Evolutionary conservation across 2,329 filamentous ascomycete genomes (phyloP).

Genomic region (Ophiostoma australiae): DNA sequence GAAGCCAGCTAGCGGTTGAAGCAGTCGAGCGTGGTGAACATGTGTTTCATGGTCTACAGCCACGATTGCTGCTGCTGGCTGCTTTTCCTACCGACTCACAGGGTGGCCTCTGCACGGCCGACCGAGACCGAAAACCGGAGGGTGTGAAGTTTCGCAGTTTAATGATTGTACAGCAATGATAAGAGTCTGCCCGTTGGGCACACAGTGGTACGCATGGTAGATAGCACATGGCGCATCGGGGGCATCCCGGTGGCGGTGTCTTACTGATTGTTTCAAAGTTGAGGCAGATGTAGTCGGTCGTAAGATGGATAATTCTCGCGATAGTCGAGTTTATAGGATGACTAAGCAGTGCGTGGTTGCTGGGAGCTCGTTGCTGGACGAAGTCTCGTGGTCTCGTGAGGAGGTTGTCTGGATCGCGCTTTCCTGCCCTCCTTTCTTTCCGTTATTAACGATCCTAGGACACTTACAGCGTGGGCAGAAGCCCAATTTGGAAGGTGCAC

Average conservation of each 20-base stretch:
- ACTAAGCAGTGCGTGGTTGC: background rate
- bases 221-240: background rate
- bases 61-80: background rate
- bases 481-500: background rate
- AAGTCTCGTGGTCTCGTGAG: background rate
- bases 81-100: background rate
- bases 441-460: background rate
- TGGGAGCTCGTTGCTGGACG: background rate
- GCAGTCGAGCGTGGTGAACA: background rate
- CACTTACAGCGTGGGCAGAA: background rate
- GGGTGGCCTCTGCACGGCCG: background rate
- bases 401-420: background rate
- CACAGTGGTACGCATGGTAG: background rate
- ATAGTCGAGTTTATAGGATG: background rate
- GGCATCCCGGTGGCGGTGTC: background rate
- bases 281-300: background rate
- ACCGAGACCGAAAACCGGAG: background rate
- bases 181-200: background rate
- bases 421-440: constrained; percentile 8
- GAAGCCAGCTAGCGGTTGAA: background rate
- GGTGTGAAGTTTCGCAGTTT: background rate
- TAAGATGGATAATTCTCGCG: too few species aligned
- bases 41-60: background rate
- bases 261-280: background rate
- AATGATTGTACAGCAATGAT: background rate